These are phyloP conservation scores for Pichia scutulata DNA, from an alignment of 805 yeast species.

Conservation along the genomic window DNA sequence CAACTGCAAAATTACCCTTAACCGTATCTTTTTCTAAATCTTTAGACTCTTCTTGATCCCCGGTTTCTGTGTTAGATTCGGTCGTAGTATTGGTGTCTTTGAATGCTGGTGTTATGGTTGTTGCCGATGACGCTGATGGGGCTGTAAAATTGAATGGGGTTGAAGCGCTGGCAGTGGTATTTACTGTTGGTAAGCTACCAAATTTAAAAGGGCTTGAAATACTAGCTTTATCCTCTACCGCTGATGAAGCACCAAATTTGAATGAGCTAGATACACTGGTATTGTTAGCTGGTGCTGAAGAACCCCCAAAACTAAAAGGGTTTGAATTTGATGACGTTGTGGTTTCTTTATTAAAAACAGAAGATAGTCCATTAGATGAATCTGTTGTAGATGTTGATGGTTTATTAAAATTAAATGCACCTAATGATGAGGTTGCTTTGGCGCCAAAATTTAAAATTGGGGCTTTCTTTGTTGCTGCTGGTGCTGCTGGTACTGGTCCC, in stretches of 20 bases:
- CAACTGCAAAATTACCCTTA: conserved; percentile 41
- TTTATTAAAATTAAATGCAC: conserved; percentile 2
- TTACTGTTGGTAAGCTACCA: background rate
- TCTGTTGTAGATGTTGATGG: background rate
- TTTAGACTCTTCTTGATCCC: conserved; percentile 24
- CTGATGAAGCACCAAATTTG: background rate
- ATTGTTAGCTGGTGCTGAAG: background rate
- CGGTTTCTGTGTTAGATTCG: conserved; percentile 2
- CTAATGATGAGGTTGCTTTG: background rate
- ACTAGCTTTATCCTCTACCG: too few relatives aligned
- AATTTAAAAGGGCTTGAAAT: too few relatives aligned
- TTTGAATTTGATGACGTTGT: background rate
- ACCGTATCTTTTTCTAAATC: conserved; percentile 38
- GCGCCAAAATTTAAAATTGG: conserved; percentile 1
- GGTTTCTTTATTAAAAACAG: background rate
- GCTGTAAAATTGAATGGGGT: background rate
- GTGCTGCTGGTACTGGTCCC: too few relatives aligned
- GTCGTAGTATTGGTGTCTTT: conserved; percentile 5
- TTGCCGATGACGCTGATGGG: conserved; percentile 5
- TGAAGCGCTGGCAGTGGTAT: background rate
- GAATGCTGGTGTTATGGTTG: conserved; percentile 7
- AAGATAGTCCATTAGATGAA: background rate
- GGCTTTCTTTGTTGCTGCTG: background rate
- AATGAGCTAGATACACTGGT: background rate
- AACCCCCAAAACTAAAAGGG: background rate